phyloP scores from a whole-genome alignment of 2,329 filamentous ascomycete genomes.

The Cryphonectria naterciae region DNA sequence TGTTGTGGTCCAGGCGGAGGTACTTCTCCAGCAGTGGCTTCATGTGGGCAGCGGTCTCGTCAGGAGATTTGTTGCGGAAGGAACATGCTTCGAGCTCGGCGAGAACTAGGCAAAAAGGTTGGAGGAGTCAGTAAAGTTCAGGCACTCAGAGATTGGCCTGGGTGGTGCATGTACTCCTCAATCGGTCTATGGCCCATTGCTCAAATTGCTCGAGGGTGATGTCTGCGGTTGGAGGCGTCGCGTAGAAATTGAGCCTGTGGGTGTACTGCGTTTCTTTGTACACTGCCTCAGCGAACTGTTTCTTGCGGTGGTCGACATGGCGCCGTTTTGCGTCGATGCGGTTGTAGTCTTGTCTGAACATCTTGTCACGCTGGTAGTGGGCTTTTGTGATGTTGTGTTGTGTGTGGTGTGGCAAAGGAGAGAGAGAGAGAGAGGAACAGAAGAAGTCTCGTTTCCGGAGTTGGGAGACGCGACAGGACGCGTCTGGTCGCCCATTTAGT shows the following conservation, averaged over 20 bases:
- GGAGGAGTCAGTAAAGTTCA: conserved; percentile 27
- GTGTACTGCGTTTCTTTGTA: conserved; percentile 82
- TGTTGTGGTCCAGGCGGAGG: conserved; percentile 78
- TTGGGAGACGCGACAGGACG: conserved; percentile 34
- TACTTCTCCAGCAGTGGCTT: conserved; percentile 85
- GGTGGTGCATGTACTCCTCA: conserved; percentile 65
- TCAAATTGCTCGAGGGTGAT: conserved; percentile 98
- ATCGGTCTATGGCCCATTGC: conserved; percentile 93
- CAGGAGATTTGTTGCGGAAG: conserved; percentile 85
- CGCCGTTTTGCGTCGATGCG: conserved; percentile 73
- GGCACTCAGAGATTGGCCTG: conserved; percentile 25
- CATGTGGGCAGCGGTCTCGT: conserved; percentile 84
- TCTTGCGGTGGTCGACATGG: conserved; percentile 77
- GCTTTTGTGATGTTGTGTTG: background rate
- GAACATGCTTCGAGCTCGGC: conserved; percentile 92
- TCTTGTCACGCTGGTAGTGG: conserved; percentile 33
- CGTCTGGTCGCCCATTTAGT: conserved; percentile 32
- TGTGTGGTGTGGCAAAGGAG: background rate
- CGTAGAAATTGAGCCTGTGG: conserved; percentile 90
- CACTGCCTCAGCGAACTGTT: conserved; percentile 78
- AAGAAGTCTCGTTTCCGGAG: conserved; percentile 7
- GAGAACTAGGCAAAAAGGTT: conserved; percentile 60
- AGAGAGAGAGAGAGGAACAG: background rate
- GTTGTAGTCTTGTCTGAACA: conserved; percentile 57
- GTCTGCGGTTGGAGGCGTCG: conserved; percentile 84